phyloP scores from a whole-genome alignment of 345 rosid genomes.

The Combretum micranthum region DNA sequence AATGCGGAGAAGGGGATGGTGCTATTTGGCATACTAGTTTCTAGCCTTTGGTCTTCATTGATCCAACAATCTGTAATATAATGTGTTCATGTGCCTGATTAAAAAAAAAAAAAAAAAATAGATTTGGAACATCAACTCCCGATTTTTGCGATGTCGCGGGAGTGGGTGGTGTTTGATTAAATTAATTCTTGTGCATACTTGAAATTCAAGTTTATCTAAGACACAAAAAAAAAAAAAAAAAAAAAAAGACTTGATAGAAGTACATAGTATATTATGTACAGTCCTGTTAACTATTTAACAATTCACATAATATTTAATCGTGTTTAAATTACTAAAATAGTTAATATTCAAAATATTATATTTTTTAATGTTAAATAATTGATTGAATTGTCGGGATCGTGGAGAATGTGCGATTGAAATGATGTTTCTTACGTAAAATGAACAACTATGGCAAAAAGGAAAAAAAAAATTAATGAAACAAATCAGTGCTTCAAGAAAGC shows the following conservation, averaged over 20 bases:
- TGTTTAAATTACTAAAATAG: too few relatives aligned
- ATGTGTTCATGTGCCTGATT: neutral
- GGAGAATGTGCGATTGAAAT: neutral
- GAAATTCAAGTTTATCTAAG: neutral
- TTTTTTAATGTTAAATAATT: too few relatives aligned
- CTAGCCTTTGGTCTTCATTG: conserved; percentile 36
- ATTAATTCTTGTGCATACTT: conserved; percentile 16
- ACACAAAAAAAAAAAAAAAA: neutral
- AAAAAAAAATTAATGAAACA: too few relatives aligned
- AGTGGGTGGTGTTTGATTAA: conserved; percentile 29
- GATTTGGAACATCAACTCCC: conserved; percentile 18
- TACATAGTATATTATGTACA: too few relatives aligned
- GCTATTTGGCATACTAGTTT: conserved; percentile 85
- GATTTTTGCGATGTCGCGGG: conserved; percentile 31
- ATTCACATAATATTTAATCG: too few relatives aligned
- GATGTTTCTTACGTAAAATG: neutral
- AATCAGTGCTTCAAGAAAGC: too few relatives aligned
- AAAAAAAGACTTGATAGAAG: too few relatives aligned
- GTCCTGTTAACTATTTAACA: too few relatives aligned
- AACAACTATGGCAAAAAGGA: too few relatives aligned
- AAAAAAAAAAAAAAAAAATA: neutral
- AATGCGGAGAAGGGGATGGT: conserved; percentile 66
- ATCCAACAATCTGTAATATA: conserved; percentile 17
- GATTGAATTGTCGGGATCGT: too few relatives aligned
- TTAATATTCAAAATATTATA: too few relatives aligned